Percentiles rank a stretch among this genome's conserved stretches.
Evolutionary conservation across 2,329 filamentous ascomycete genomes (phyloP).

Genomic region (Neocucurbitaria cava): DNA sequence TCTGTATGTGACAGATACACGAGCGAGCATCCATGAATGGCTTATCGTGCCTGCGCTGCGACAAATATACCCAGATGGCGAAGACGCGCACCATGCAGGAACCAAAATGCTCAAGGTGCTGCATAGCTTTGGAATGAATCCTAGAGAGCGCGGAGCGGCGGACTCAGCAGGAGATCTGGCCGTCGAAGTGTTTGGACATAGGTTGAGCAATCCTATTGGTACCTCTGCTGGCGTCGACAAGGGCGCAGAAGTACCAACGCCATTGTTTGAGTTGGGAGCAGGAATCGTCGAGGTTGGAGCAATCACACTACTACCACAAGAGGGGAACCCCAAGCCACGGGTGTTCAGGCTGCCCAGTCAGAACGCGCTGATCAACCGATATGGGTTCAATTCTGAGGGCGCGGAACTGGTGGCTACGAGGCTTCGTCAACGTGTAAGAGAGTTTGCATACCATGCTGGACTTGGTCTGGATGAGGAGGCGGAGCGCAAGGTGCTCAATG

Average conservation of each 20-base stretch:
- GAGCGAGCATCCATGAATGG: conserved; percentile 61
- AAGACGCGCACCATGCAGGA: conserved; percentile 89
- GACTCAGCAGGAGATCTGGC: conserved; percentile 62
- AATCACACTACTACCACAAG: conserved; percentile 84
- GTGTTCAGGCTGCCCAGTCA: conserved; percentile 86
- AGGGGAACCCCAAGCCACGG: conserved; percentile 84
- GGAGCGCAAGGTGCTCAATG: conserved; percentile 77
- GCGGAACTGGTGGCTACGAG: conserved; percentile 84
- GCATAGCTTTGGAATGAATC: conserved; percentile 77
- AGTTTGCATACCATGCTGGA: conserved; percentile 75
- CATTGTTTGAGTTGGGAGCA: conserved; percentile 83
- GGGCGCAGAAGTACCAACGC: conserved; percentile 85
- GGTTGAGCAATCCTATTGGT: conserved; percentile 83
- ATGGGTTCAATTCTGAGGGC: conserved; percentile 91
- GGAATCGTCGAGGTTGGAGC: conserved; percentile 92
- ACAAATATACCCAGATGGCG: conserved; percentile 73
- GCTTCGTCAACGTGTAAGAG: conserved; percentile 77
- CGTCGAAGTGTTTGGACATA: conserved; percentile 77
- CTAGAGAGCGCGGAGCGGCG: conserved; percentile 76
- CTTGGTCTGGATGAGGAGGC: conserved; percentile 67
- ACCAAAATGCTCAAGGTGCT: conserved; percentile 74
- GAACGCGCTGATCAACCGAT: conserved; percentile 91
- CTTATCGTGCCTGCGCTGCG: conserved; percentile 68
- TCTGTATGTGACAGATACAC: conserved; percentile 62
- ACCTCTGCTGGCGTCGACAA: conserved; percentile 98